Evolutionary conservation across 805 yeast species (phyloP), one percentile per base, ranked within the genome.

Genomic region (Jamesozyma jinghongensis): DNA sequence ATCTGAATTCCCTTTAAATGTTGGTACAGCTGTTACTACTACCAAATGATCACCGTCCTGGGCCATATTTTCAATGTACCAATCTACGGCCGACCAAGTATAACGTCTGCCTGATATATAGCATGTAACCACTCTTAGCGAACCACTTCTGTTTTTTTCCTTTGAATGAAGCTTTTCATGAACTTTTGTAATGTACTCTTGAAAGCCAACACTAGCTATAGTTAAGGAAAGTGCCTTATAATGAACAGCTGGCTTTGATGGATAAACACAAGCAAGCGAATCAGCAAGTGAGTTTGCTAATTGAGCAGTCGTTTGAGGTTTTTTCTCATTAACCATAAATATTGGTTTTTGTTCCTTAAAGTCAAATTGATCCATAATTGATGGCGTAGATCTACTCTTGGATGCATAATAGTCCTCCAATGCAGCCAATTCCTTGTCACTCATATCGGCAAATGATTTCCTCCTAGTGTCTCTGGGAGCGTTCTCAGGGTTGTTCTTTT

Each of bases 21-120:
- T 49, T 3, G 67, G 66, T 18, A 79, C 68, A 3, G 80, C 65
- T 0, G 85, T 68, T 7, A 75, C 74, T 16, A 81, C 72, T 11
- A 80, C 71, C 16, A 81, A 58, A 11, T 77, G 70, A 54, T 81
- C 88, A 12, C 86, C 86, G 51, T 79, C 70, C 52, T 69, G 74
- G 16, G 77, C 62, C 25, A 75, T 63, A 30, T 69, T 65, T 40
- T 69, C 69, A 47, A 79, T 67, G 28, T 75, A 69, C 85, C 85
- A 81, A 55, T 81, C 87, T 7, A 79, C 63, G 3, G 85, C 75
- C 1, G 81, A 82, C 88, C 88, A 81, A 0, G 87, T 79, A 59
- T 78, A 85, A 38, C 67, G 67, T 43, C 85, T 65, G 4, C 82
- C 87, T 40, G 77, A 70, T 19, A 81, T 66, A 54, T 78, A 80